Percentiles rank a stretch among this genome's conserved stretches.
phyloP scores from a whole-genome alignment of 2,329 filamentous ascomycete species.

The Sclerotinia minor region DNA sequence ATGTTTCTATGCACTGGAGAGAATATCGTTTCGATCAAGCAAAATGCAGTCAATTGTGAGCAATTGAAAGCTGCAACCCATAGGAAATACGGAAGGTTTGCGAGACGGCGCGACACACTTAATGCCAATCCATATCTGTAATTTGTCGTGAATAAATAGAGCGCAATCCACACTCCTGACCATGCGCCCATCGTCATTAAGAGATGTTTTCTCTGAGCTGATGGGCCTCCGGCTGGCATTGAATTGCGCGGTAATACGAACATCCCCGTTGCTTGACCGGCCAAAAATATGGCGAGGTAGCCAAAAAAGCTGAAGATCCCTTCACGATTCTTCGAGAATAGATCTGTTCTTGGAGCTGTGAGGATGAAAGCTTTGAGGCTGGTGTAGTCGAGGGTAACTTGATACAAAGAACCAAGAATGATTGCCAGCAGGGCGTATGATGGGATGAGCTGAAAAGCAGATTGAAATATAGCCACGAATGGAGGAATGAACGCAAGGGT shows the following conservation, averaged over 20 bases:
- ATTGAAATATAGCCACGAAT: slow-evolving; percentile 81
- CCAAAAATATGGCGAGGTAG: slow-evolving; percentile 92
- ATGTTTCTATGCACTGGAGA: slow-evolving; percentile 68
- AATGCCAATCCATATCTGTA: slow-evolving; percentile 71
- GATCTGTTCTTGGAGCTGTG: slow-evolving; percentile 72
- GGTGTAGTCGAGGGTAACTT: slow-evolving; percentile 73
- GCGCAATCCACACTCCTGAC: slow-evolving; percentile 64
- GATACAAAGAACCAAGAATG: slow-evolving; percentile 67
- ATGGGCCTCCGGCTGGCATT: slow-evolving; percentile 46
- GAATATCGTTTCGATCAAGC: slow-evolving; percentile 71
- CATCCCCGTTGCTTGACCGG: slow-evolving; percentile 81
- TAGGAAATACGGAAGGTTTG: slow-evolving; percentile 89
- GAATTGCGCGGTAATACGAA: slow-evolving; percentile 67
- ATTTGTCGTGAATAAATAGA: slow-evolving; percentile 70
- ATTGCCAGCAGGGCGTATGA: slow-evolving; percentile 77
- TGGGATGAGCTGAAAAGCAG: slow-evolving; percentile 66
- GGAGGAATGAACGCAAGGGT: slow-evolving; percentile 86
- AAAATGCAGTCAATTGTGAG: slow-evolving; percentile 77
- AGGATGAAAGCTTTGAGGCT: slow-evolving; percentile 80
- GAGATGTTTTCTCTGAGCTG: slow-evolving; percentile 56
- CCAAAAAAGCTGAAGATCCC: slow-evolving; percentile 94
- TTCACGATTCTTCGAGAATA: slow-evolving; percentile 89
- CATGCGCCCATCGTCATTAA: slow-evolving; percentile 64
- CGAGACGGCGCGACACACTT: slow-evolving; percentile 80
- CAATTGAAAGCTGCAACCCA: slow-evolving; percentile 94